phyloP scores from a whole-genome alignment of 2,329 filamentous ascomycete species.

The Phaeosphaeriaceae sp. region DNA sequence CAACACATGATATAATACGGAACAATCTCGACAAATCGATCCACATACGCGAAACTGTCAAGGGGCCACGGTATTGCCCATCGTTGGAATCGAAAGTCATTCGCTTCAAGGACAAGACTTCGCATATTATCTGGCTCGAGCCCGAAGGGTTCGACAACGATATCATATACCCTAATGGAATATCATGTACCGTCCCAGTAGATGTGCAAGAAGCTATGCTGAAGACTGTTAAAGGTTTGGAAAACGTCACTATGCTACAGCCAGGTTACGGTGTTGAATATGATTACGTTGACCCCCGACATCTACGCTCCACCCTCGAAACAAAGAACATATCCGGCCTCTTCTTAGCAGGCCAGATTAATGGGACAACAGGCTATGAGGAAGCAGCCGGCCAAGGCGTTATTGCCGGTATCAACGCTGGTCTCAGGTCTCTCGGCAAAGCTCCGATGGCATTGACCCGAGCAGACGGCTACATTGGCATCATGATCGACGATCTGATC shows the following conservation, averaged over 20 bases:
- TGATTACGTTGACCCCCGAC: conserved; percentile 94
- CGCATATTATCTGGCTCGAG: conserved; percentile 94
- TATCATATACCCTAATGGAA: conserved; percentile 92
- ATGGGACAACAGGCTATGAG: conserved; percentile 97
- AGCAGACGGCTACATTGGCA: conserved; percentile 92
- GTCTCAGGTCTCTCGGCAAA: conserved; percentile 73
- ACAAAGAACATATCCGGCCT: conserved; percentile 90
- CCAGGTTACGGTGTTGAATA: conserved; percentile 98
- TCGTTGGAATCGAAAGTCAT: conserved; percentile 95
- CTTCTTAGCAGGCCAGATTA: conserved; percentile 91
- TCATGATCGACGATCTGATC: conserved; percentile 98
- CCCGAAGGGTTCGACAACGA: conserved; percentile 92
- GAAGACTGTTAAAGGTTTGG: conserved; percentile 85
- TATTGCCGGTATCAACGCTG: conserved; percentile 91
- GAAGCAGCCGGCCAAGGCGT: conserved; percentile 95
- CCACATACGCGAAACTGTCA: conserved; percentile 94
- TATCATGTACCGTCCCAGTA: conserved; percentile 94
- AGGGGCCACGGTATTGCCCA: conserved; percentile 92
- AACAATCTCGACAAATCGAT: conserved; percentile 94
- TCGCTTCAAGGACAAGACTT: conserved; percentile 78
- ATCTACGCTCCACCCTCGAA: conserved; percentile 85
- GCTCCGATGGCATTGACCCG: conserved; percentile 72
- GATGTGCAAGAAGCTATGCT: conserved; percentile 85
- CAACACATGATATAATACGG: conserved; percentile 81
- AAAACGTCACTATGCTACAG: conserved; percentile 89